Conservation (phyloP, 2,329 filamentous ascomycete species). For the Verticillium isaacii region DNA sequence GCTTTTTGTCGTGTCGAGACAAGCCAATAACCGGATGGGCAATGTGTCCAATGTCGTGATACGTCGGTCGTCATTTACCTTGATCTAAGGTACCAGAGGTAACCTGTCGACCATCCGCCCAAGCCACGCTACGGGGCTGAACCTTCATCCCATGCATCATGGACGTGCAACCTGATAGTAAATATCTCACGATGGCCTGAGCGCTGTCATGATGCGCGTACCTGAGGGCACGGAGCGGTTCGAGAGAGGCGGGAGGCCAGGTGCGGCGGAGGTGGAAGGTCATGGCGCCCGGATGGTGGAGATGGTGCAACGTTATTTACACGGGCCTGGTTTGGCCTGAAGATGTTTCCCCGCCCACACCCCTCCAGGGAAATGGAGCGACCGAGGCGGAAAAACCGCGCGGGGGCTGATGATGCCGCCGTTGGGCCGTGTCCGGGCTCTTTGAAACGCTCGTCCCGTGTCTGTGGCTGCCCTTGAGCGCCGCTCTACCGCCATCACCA, state of each 20-base stretch:
- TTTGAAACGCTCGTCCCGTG: background rate
- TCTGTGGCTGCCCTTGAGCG: background rate
- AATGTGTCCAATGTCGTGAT: too few relatives aligned
- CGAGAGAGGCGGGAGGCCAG: background rate
- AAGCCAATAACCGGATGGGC: too few relatives aligned
- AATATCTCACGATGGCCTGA: background rate
- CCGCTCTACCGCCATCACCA: background rate
- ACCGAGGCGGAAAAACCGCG: background rate
- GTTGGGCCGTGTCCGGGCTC: background rate
- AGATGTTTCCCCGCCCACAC: background rate
- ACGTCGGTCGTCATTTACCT: too few relatives aligned
- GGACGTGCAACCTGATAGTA: background rate
- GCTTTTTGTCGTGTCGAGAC: too few relatives aligned
- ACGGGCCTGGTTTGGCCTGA: background rate
- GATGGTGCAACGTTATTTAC: background rate
- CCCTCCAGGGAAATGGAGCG: background rate
- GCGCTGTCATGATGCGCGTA: background rate
- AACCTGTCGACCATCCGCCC: too few relatives aligned
- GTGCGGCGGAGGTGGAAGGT: background rate
- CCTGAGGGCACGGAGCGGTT: background rate
- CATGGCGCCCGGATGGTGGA: background rate
- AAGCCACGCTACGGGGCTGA: too few relatives aligned
- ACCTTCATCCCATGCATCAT: background rate
- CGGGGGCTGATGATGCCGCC: background rate
- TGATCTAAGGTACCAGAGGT: too few relatives aligned